phyloP scores from a whole-genome alignment of 352 stramenopile species.

The Phytophthora quininea region DNA sequence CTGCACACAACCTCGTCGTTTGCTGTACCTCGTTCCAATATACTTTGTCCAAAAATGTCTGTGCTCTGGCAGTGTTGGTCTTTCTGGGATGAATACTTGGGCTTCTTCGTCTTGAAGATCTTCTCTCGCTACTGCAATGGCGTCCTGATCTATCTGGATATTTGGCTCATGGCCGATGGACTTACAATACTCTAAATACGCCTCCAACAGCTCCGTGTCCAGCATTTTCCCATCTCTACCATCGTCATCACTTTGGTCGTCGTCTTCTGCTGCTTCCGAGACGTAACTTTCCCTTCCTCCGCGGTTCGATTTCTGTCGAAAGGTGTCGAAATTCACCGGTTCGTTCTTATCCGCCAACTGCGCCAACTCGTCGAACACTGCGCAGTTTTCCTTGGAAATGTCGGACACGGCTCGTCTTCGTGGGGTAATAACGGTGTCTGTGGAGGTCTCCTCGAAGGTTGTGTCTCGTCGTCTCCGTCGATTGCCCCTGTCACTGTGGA shows the following conservation, averaged over 20 bases:
- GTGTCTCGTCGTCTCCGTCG: conserved; percentile 22
- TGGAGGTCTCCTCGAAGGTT: conserved; percentile 21
- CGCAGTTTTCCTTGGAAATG: conserved; percentile 45
- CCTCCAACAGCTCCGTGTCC: conserved; percentile 93
- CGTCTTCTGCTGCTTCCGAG: conserved; percentile 6
- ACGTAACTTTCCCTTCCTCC: conserved; percentile 17
- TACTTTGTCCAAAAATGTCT: conserved; percentile 51
- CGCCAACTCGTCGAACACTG: conserved; percentile 49
- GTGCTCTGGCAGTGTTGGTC: conserved; percentile 29
- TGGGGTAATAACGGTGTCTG: conserved; percentile 6
- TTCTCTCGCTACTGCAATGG: conserved; percentile 20
- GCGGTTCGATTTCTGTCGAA: conserved; percentile 41
- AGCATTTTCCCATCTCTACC: conserved; percentile 76
- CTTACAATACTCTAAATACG: conserved; percentile 92
- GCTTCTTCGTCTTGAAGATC: too few species aligned
- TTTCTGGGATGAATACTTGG: conserved; percentile 11
- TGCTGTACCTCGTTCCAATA: conserved; percentile 53
- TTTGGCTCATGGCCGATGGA: conserved; percentile 80
- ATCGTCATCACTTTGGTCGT: conserved; percentile 25
- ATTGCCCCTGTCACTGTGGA: conserved; percentile 19
- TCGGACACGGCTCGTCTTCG: conserved; percentile 23
- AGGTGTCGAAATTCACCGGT: conserved; percentile 50
- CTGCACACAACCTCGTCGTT: conserved; percentile 29
- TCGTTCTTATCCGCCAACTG: conserved; percentile 58
- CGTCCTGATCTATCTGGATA: conserved; percentile 75